Evolutionary conservation across 192 early-diverging fungal species (phyloP).

Genomic region (Umbelopsis vinacea): DNA sequence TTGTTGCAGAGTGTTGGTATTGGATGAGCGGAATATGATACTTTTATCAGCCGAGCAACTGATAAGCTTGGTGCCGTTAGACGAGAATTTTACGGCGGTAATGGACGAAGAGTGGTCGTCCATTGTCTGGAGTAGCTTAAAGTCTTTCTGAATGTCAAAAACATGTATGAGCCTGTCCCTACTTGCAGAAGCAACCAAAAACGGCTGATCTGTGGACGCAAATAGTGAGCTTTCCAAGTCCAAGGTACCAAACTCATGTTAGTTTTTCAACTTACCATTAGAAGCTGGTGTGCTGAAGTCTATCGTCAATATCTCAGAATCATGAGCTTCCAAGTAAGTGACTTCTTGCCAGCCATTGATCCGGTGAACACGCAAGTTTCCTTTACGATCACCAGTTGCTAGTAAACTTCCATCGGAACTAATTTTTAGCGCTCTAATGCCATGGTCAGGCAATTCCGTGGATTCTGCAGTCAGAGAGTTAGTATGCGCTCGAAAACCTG

Average conservation of each 20-base stretch:
- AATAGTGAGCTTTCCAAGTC: not conserved
- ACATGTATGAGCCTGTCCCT: slow-evolving; percentile 80
- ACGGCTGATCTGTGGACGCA: slow-evolving; percentile 38
- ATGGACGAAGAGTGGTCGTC: slow-evolving; percentile 89
- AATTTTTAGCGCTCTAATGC: slow-evolving; percentile 70
- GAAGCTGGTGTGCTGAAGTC: slow-evolving; percentile 61
- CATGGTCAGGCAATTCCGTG: slow-evolving; percentile 53
- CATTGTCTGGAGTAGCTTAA: slow-evolving; percentile 73
- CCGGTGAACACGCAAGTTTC: slow-evolving; percentile 73
- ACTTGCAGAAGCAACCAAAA: slow-evolving; percentile 72
- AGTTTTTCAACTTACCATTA: slow-evolving; percentile 21
- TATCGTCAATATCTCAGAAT: slow-evolving; percentile 76
- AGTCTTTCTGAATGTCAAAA: slow-evolving; percentile 65
- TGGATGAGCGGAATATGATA: slow-evolving; percentile 65
- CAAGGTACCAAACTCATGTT: not conserved
- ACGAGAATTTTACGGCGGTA: slow-evolving; percentile 70
- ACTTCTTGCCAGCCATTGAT: slow-evolving; percentile 63
- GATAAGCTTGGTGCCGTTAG: slow-evolving; percentile 65
- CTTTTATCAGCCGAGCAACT: slow-evolving; percentile 87
- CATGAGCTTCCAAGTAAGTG: slow-evolving; percentile 74
- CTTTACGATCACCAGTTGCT: slow-evolving; percentile 74
- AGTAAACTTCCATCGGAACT: slow-evolving; percentile 65
- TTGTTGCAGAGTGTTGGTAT: slow-evolving; percentile 34
- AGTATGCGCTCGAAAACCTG: not conserved
- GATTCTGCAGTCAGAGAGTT: slow-evolving; percentile 27